A percentile compares a stretch with the other conserved stretches of the same genome.
These are phyloP conservation scores for Comarum palustre DNA, from an alignment of 306 rosid genomes.

Conservation along the genomic window DNA sequence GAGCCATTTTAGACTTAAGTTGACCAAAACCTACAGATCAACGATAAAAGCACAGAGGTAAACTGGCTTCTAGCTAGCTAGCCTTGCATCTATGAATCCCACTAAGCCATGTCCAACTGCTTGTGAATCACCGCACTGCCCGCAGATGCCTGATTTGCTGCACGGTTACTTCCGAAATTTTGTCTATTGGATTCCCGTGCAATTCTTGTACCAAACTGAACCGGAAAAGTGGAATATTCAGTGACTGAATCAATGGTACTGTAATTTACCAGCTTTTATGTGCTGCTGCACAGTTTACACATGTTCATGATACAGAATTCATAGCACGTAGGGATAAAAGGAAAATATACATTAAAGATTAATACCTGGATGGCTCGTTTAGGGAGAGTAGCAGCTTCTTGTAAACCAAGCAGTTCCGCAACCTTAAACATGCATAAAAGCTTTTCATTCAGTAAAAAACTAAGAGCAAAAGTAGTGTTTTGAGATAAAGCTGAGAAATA, in stretches of 20 bases:
- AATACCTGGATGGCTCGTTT: conserved; percentile 96
- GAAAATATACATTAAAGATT: not conserved
- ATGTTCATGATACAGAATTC: not conserved
- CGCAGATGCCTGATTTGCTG: conserved; percentile 92
- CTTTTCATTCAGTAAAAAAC: not conserved
- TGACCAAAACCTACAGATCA: not conserved
- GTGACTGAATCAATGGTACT: not conserved
- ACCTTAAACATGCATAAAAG: conserved; percentile 42
- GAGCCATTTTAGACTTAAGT: not conserved
- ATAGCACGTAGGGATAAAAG: not conserved
- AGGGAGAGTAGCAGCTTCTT: conserved; percentile 83
- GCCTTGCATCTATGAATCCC: not conserved
- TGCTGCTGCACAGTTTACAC: not conserved
- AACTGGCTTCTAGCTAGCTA: not conserved
- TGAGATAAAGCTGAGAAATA: not conserved
- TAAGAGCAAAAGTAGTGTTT: not conserved
- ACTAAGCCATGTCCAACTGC: conserved; percentile 32
- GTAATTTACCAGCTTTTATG: not conserved
- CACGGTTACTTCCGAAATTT: conserved; percentile 90
- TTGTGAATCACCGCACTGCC: conserved; percentile 71
- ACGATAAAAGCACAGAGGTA: not conserved
- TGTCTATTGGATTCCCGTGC: conserved; percentile 88
- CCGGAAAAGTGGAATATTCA: conserved; percentile 19
- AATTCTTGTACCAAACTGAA: conserved; percentile 94
- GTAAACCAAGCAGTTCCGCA: conserved; percentile 76